Conservation (phyloP, 78 protist species). For the Tieghemostelium lacteum region DNA sequence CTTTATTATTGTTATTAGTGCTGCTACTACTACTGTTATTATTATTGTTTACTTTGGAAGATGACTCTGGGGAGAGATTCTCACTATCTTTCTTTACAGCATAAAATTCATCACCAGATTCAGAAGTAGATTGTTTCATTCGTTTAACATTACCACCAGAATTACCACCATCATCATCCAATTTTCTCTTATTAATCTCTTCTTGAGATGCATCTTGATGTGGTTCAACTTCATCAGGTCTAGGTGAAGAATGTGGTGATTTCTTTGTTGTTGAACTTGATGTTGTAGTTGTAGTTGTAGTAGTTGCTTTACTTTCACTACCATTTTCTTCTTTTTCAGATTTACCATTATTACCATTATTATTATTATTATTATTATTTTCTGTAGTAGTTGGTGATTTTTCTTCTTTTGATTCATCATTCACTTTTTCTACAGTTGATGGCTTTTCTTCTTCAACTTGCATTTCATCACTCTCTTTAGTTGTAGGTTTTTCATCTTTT, state of each 20-base stretch:
- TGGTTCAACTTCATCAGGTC: conserved; percentile 75
- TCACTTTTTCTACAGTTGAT: not conserved
- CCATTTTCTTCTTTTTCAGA: not conserved
- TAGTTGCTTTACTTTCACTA: not conserved
- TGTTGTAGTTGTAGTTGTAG: not conserved
- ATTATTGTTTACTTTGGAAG: not conserved
- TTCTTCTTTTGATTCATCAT: not conserved
- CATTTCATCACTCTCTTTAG: not conserved
- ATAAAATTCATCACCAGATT: not conserved
- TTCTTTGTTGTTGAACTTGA: not conserved
- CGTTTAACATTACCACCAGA: conserved; percentile 28
- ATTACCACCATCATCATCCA: conserved; percentile 12
- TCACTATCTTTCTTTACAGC: conserved; percentile 4
- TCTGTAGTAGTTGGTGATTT: not conserved
- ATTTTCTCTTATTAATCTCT: conserved; percentile 67
- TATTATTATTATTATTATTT: not conserved
- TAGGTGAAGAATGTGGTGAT: conserved; percentile 51
- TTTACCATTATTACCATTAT: not conserved
- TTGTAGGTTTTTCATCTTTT: not conserved
- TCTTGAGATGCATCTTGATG: conserved; percentile 76
- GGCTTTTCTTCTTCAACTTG: not conserved
- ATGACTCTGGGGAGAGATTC: conserved; percentile 12
- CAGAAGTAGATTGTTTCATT: conserved; percentile 7
- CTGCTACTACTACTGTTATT: conserved; percentile 1
- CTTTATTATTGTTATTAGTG: conserved; percentile 9